phyloP scores from a whole-genome alignment of 495 filamentous ascomycete genomes.

The Neurospora africana region DNA sequence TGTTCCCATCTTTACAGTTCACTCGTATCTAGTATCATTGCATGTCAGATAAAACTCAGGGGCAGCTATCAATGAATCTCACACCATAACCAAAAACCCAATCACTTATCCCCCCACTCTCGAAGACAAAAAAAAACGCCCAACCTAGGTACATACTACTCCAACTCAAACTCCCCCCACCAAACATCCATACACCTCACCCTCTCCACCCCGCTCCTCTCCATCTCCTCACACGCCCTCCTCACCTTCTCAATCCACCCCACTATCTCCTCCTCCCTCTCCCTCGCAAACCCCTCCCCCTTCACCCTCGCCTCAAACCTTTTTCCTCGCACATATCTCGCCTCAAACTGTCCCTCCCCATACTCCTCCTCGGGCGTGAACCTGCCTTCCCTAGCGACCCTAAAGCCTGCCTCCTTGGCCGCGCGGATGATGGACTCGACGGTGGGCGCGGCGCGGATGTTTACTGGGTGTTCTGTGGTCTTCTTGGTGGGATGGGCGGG shows the following conservation, averaged over 20 bases:
- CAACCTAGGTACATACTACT: too few species aligned
- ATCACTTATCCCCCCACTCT: too few species aligned
- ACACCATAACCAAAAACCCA: too few species aligned
- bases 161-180: slow-evolving; percentile 23
- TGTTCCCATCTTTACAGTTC: too few species aligned
- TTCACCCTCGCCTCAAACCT: slow-evolving; percentile 21
- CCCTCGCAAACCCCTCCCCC: slow-evolving; percentile 15
- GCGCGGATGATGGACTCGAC: slow-evolving; percentile 11
- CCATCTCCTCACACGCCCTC: slow-evolving; percentile 16
- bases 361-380: slow-evolving; percentile 25
- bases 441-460: background rate
- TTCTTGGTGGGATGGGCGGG: too few species aligned
- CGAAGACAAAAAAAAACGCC: too few species aligned
- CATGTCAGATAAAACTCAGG: too few species aligned
- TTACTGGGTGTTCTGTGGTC: too few species aligned
- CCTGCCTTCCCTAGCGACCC: slow-evolving; percentile 18
- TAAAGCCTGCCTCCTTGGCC: slow-evolving; percentile 13
- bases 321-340: slow-evolving; percentile 14
- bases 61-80: too few species aligned
- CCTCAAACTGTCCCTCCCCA: slow-evolving; percentile 40
- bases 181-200: slow-evolving; percentile 41
- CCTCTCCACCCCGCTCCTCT: slow-evolving; percentile 8
- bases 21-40: too few species aligned
- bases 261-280: slow-evolving; percentile 26
- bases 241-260: slow-evolving; percentile 24